Evolutionary conservation across 176 grass and related monocot genomes (phyloP), one percentile per base, ranked within the genome.

Genomic region (Oryza officinalis): DNA sequence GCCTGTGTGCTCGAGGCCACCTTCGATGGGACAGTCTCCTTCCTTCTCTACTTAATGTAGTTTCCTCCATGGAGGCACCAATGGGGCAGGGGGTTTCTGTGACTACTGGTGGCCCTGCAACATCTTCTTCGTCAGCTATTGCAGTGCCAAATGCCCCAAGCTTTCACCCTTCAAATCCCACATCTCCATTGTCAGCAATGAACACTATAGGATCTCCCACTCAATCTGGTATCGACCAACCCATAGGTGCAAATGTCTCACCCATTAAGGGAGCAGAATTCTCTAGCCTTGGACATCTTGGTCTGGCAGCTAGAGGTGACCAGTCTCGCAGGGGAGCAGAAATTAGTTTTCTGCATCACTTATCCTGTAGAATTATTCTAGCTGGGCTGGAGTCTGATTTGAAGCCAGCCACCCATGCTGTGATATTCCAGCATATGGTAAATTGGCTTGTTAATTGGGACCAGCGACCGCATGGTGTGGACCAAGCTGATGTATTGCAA

Each of bases 391-490:
- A 95, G 35, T 88, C 75, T 30, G 87, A 85, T 84, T 83, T 94
- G 46, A 99, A 95, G 84, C 91, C 96, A 83, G 85, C 87, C 63
- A 99, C 96, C 71, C 89, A 99, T 88, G 64, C 80, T 74, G 93
- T 91, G 44, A 93, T 92, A 73, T 99, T 99, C 69, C 91, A 88
- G 74, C 82, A 88, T 80, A 96, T 94, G 93, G 84, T 99, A 40
- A 90, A 90, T 91, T 99, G 93, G 93, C 38, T 99, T 46, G 93
- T 94, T 77, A 93, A 93, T 60, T 99, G 91, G 93, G 91, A 98
- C 65, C 93, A 92, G 68, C 92, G 84, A 66, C 84, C 78, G 0
- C 85, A 76, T 67, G 86, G 71, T 26, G 38, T 78, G 54, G 95
- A 94, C 46, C 92, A 79, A 52, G 65, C 50, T 81, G 85, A 90